A percentile compares a stretch with the other conserved stretches of the same genome.
Conservation (phyloP, 768 basidiomycete genomes). For the Rhizopogon vinicolor region DNA sequence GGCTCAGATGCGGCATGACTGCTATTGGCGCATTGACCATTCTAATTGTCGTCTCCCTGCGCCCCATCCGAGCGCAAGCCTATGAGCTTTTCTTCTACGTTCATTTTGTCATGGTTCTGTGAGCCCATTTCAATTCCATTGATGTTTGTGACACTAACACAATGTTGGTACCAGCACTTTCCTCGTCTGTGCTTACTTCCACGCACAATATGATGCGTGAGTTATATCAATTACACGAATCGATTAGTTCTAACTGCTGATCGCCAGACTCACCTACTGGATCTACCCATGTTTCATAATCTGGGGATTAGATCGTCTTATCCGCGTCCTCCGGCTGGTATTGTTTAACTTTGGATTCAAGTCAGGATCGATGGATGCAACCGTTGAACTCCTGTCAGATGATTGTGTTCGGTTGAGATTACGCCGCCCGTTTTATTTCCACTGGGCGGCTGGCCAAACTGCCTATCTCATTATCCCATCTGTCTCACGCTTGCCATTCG, state of each 20-base stretch:
- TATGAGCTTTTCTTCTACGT: constrained; percentile 45
- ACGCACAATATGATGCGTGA: constrained; percentile 22
- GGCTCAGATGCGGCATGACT: constrained; percentile 21
- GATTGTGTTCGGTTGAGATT: constrained; percentile 43
- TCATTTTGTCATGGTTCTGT: constrained; percentile 38
- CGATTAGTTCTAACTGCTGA: not conserved
- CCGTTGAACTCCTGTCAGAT: constrained; percentile 34
- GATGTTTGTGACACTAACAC: not conserved
- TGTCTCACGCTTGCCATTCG: constrained; percentile 37
- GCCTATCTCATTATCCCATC: constrained; percentile 45
- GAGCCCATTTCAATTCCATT: constrained; percentile 8
- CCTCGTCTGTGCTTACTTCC: constrained; percentile 34
- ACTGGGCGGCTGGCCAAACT: constrained; percentile 48
- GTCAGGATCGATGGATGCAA: constrained; percentile 22
- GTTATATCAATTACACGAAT: constrained; percentile 9
- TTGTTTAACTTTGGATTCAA: constrained; percentile 32
- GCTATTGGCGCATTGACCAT: constrained; percentile 34
- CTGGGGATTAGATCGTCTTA: constrained; percentile 42
- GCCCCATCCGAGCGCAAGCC: constrained; percentile 37
- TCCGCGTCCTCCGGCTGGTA: constrained; percentile 37
- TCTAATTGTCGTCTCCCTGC: constrained; percentile 36
- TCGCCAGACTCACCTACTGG: constrained; percentile 18
- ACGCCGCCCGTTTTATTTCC: constrained; percentile 39
- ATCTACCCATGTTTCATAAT: constrained; percentile 46
- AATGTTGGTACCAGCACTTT: constrained; percentile 17